These are phyloP conservation scores for Colletotrichum higginsianum DNA, from an alignment of 2,329 filamentous ascomycete species.

Conservation along the genomic window DNA sequence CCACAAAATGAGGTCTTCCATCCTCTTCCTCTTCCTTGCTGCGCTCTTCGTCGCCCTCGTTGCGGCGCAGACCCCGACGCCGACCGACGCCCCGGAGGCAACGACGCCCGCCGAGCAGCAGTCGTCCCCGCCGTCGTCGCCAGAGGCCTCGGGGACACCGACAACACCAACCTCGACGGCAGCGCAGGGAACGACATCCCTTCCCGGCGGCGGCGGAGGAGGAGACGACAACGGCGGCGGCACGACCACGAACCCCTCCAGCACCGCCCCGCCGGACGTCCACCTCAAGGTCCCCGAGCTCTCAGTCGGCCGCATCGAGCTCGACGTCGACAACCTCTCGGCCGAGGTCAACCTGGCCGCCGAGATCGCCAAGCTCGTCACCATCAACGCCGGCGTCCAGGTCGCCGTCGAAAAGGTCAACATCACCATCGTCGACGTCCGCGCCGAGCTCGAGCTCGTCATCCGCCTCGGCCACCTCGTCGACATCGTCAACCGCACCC, in stretches of 20 bases:
- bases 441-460: slow-evolving; percentile 71
- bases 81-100: slow-evolving; percentile 42
- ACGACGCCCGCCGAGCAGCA: slow-evolving; percentile 22
- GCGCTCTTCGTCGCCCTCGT: slow-evolving; percentile 50
- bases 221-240: slow-evolving; percentile 42
- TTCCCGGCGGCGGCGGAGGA: slow-evolving; percentile 44
- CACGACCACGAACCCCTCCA: slow-evolving; percentile 46
- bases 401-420: slow-evolving; percentile 67
- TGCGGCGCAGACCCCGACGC: slow-evolving; percentile 52
- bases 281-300: slow-evolving; percentile 71
- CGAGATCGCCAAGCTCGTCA: slow-evolving; percentile 71
- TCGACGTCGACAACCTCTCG: slow-evolving; percentile 71
- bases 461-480: slow-evolving; percentile 73
- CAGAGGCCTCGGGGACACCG: slow-evolving; percentile 40
- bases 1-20: slow-evolving; percentile 32
- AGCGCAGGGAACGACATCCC: slow-evolving; percentile 42
- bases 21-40: slow-evolving; percentile 49
- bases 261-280: slow-evolving; percentile 67
- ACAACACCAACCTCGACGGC: slow-evolving; percentile 37
- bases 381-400: slow-evolving; percentile 68
- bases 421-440: slow-evolving; percentile 73
- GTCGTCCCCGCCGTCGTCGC: slow-evolving; percentile 43
- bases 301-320: slow-evolving; percentile 71
- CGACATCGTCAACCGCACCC: slow-evolving; percentile 73
- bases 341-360: slow-evolving; percentile 74